Base-by-base conservation (phyloP, 768 basidiomycete genomes). In the Panaeolus papilionaceus region DNA sequence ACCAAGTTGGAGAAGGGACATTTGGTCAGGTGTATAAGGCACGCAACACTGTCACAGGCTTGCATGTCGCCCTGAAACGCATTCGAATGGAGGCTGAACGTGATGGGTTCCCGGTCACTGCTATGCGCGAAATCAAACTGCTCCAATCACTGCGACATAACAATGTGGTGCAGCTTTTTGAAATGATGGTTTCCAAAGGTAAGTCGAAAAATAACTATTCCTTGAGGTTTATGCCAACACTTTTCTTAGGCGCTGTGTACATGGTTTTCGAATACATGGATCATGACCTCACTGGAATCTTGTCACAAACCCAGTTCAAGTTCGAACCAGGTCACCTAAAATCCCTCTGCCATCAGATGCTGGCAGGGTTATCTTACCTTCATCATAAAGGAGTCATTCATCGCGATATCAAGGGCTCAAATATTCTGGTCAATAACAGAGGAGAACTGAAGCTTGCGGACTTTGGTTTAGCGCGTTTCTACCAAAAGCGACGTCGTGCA, bases 231-330 rank as follows among this genome's bases (percentile, higher is more conserved):
- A 54, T 39, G 67, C 66, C 71, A 67, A 68, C 69, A 47, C 45
- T 33, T 67, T 65, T 62, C 18, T 5, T 73, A 98, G 97, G 95
- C 67, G 91, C 92, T 61, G 96, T 98, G 47, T 97, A 95, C 80
- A 99, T 99, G 98, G 97, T 99, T 44, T 95, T 99, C 74, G 96
- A 99, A 78, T 99, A 99, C 78, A 94, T 98, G 94, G 96, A 99
- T 73, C 97, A 99, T 76, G 98, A 99, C 76, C 83, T 99, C 64
- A 98, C 96, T 2, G 98, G 98, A 3, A 85, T 99, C 63, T 84
- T 99, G 33, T 93, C 95, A 2, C 96, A 98, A 80, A 92, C 88
- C 0, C 92, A 95, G 74, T 93, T 98, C 73, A 83, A 76, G 44
- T 98, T 99, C 76, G 85, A 88, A 0, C 86, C 89, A 23, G 94